Conservation (phyloP, 2,329 filamentous ascomycete species). For the Aureobasidium sp. region DNA sequence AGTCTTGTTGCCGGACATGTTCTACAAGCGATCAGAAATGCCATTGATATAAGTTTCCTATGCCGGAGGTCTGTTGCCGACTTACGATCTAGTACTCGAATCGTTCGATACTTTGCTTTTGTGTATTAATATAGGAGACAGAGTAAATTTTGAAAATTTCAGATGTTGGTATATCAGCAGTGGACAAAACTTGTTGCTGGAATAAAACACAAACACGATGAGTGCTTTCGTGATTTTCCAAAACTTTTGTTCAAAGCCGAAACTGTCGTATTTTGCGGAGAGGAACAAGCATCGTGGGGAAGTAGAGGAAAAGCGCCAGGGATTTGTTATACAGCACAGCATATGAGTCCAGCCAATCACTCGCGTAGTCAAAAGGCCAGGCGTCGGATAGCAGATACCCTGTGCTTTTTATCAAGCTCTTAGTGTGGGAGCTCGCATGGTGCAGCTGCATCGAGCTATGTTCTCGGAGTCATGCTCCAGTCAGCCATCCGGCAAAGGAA, state of each 20-base stretch:
- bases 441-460: neutral
- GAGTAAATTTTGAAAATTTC: too few species aligned
- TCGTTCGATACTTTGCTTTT: neutral
- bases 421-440: neutral
- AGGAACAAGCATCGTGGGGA: neutral
- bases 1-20: constrained; percentile 39
- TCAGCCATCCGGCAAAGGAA: neutral
- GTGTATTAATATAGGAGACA: neutral
- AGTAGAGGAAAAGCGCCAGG: neutral
- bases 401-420: neutral
- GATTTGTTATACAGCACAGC: neutral
- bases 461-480: neutral
- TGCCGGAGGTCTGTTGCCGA: neutral
- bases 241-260: neutral
- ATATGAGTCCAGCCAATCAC: neutral
- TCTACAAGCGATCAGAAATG: neutral
- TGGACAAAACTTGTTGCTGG: neutral
- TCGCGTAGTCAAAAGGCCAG: neutral
- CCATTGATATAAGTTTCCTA: neutral
- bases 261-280: neutral
- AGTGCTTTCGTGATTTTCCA: neutral
- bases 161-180: too few species aligned
- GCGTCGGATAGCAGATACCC: neutral
- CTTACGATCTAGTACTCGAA: neutral
- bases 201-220: neutral